phyloP scores from a whole-genome alignment of 139 green algal species.

The Chlamydomonas schloesseri region DNA sequence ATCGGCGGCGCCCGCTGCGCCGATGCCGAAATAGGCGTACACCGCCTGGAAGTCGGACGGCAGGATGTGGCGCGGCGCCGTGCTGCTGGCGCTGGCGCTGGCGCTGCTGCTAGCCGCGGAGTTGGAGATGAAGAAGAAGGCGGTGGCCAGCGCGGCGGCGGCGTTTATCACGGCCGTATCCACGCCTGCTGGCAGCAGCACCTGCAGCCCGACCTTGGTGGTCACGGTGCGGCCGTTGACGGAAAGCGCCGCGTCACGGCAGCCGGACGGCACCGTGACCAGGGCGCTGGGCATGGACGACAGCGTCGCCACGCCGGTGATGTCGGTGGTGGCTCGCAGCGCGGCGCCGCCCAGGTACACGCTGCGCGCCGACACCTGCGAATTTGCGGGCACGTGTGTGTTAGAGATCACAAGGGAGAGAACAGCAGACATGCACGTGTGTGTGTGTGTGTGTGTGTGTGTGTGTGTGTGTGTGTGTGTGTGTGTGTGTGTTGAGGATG shows the following conservation, averaged over 20 bases:
- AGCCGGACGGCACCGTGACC: slow-evolving; percentile 17
- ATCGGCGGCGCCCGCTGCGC: background rate
- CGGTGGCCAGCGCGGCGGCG: background rate
- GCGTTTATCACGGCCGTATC: background rate
- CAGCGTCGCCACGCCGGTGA: background rate
- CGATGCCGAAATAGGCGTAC: slow-evolving; percentile 2
- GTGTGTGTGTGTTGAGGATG: too few species aligned
- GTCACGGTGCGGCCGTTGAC: background rate
- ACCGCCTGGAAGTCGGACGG: background rate
- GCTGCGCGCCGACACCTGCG: background rate
- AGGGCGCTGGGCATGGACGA: background rate
- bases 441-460: too few species aligned
- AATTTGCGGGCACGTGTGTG: background rate
- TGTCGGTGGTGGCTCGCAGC: too few species aligned
- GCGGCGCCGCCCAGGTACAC: too few species aligned
- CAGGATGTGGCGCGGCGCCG: background rate
- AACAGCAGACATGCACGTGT: too few species aligned
- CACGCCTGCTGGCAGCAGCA: background rate
- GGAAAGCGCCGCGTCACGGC: slow-evolving; percentile 15
- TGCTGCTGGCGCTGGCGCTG: background rate
- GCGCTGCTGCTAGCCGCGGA: background rate
- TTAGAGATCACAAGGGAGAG: background rate
- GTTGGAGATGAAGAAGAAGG: background rate
- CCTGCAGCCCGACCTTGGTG: background rate
- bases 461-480: too few species aligned